Conservation (phyloP, 805 yeast genomes). For the Metschnikowia rubicola region DNA sequence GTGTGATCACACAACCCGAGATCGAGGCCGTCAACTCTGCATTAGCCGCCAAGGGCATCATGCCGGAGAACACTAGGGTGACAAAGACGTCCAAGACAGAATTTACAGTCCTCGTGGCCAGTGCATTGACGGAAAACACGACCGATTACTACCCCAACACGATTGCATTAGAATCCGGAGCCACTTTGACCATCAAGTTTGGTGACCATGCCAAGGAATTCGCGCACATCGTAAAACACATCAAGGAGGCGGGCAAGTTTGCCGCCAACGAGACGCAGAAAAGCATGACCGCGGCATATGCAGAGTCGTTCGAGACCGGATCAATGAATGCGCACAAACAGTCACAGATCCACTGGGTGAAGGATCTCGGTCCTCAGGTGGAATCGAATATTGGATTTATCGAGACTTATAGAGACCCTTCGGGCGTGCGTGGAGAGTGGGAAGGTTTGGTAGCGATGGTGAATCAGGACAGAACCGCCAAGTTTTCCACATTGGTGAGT, state of each 20-base stretch:
- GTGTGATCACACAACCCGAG: slow-evolving; percentile 51
- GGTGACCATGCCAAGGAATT: slow-evolving; percentile 79
- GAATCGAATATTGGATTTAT: slow-evolving; percentile 84
- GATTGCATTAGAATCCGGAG: slow-evolving; percentile 32
- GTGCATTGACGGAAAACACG: slow-evolving; percentile 48
- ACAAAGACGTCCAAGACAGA: slow-evolving; percentile 47
- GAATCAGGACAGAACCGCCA: slow-evolving; percentile 79
- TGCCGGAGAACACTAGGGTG: slow-evolving; percentile 80
- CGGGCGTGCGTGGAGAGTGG: slow-evolving; percentile 92
- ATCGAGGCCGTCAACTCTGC: slow-evolving; percentile 65
- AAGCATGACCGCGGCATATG: slow-evolving; percentile 63
- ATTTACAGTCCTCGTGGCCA: slow-evolving; percentile 67
- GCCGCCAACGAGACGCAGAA: slow-evolving; percentile 74
- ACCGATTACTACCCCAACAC: slow-evolving; percentile 52
- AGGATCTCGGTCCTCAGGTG: slow-evolving; percentile 71
- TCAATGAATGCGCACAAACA: slow-evolving; percentile 81
- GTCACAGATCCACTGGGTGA: slow-evolving; percentile 85
- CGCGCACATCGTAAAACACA: slow-evolving; percentile 49
- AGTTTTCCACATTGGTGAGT: slow-evolving; percentile 66
- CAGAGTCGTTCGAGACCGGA: slow-evolving; percentile 72
- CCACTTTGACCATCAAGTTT: slow-evolving; percentile 52
- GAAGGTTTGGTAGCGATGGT: slow-evolving; percentile 90
- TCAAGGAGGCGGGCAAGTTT: slow-evolving; percentile 53
- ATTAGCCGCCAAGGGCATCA: slow-evolving; percentile 56
- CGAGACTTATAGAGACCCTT: slow-evolving; percentile 89